phyloP scores from a whole-genome alignment of 495 filamentous ascomycete species.

The Neurospora sp. region DNA sequence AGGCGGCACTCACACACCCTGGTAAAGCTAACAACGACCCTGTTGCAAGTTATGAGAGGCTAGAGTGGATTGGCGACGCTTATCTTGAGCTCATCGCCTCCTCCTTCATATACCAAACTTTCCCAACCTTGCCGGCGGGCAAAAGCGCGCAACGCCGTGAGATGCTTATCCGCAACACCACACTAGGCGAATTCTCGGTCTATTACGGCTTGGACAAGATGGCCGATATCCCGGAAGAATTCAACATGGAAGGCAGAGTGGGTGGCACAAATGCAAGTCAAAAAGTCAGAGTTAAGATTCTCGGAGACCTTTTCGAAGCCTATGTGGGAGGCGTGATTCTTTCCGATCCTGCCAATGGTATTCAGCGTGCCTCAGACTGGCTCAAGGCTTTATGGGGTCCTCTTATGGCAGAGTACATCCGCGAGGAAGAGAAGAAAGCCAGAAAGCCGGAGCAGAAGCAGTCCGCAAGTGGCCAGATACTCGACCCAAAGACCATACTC shows the following conservation, averaged over 20 bases:
- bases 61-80: constrained; percentile 69
- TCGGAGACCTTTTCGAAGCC: constrained; percentile 81
- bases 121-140: constrained; percentile 47
- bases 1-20: constrained; percentile 58
- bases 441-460: constrained; percentile 17
- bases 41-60: constrained; percentile 51
- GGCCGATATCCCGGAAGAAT: constrained; percentile 42
- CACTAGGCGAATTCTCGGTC: constrained; percentile 52
- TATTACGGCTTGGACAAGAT: constrained; percentile 58
- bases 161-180: constrained; percentile 66
- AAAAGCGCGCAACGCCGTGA: constrained; percentile 57
- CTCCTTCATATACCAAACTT: constrained; percentile 53
- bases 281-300: constrained; percentile 52
- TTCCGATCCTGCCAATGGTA: constrained; percentile 50
- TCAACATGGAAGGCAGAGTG: constrained; percentile 21
- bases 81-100: constrained; percentile 63
- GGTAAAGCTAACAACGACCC: constrained; percentile 27
- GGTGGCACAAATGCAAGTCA: constrained; percentile 30
- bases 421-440: constrained; percentile 18
- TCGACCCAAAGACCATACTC: constrained; percentile 39
- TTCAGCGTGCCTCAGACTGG: constrained; percentile 53
- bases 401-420: constrained; percentile 33
- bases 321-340: constrained; percentile 72
- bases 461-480: constrained; percentile 9
- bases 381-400: constrained; percentile 57